Conservation (phyloP, 164 flowering plant genomes). For the Akebia trifoliata region DNA sequence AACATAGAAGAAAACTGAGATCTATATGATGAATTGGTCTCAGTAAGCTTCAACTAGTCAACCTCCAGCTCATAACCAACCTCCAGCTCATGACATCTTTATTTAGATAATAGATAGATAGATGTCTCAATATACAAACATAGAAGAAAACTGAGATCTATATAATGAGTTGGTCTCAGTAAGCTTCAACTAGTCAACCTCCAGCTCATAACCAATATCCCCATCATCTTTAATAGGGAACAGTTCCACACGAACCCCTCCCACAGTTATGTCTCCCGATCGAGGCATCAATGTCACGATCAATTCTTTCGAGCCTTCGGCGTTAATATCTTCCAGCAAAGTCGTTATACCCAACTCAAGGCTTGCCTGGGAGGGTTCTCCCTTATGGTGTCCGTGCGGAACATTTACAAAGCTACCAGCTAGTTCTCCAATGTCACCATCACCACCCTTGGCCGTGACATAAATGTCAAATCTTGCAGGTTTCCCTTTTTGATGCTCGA, state of each 20-base stretch:
- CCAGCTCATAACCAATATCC: too few relatives aligned
- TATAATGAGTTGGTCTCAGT: too few relatives aligned
- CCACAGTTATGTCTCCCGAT: conserved; percentile 13
- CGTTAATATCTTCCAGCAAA: conserved; percentile 18
- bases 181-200: too few relatives aligned
- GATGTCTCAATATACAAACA: too few relatives aligned
- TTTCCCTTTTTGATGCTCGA: background rate
- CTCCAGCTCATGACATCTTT: too few relatives aligned
- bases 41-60: too few relatives aligned
- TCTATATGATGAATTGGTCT: too few relatives aligned
- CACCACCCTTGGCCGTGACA: conserved; percentile 5
- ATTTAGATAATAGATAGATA: too few relatives aligned
- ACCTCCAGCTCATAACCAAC: too few relatives aligned
- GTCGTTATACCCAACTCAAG: conserved; percentile 12
- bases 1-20: too few relatives aligned
- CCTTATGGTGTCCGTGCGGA: conserved; percentile 8
- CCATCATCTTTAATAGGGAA: too few relatives aligned
- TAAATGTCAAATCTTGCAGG: conserved; percentile 13
- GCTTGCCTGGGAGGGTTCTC: background rate
- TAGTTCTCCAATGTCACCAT: conserved; percentile 8
- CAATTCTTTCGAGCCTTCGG: conserved; percentile 8
- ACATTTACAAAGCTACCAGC: conserved; percentile 21
- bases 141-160: too few relatives aligned
- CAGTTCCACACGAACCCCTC: conserved; percentile 7
- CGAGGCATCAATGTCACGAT: conserved; percentile 15